Percentiles rank a stretch among this genome's conserved stretches.
Conservation (phyloP, 1,284 basidiomycete species). For the Mycocalia duriaeana region DNA sequence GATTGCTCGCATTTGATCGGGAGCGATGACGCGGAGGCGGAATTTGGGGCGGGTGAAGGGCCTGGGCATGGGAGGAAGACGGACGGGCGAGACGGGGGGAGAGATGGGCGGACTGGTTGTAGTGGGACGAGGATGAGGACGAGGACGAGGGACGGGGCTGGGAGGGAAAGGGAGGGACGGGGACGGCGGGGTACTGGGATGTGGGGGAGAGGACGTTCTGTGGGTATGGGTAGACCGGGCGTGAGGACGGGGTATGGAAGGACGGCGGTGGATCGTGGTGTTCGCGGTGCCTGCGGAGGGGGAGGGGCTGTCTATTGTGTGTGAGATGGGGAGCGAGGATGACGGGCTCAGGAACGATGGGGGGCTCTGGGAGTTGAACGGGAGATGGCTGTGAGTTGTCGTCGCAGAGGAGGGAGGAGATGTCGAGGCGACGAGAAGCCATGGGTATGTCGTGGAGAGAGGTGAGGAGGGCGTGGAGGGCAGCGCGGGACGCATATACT, state of each 20-base stretch:
- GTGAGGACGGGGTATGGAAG: neutral
- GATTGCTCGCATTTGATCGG: no score
- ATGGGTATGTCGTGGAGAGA: slow-evolving; percentile 36
- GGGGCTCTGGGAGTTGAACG: neutral
- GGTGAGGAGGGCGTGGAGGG: neutral
- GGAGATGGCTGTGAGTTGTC: slow-evolving; percentile 15
- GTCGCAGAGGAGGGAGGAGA: slow-evolving; percentile 66
- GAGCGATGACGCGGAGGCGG: neutral
- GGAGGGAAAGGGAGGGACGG: neutral
- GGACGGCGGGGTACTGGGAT: slow-evolving; percentile 4
- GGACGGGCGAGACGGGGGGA: neutral
- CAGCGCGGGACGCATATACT: neutral
- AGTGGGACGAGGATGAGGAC: neutral
- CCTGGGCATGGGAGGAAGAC: slow-evolving; percentile 11
- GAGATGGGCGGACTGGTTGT: neutral
- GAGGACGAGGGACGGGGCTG: neutral
- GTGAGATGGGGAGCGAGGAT: slow-evolving; percentile 34
- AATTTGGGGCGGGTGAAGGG: slow-evolving; percentile 10
- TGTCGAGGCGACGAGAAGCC: slow-evolving; percentile 63
- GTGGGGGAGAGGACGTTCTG: slow-evolving; percentile 2
- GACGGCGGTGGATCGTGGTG: neutral
- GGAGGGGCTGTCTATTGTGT: slow-evolving; percentile 11
- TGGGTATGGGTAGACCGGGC: slow-evolving; percentile 4
- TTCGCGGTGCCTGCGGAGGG: neutral
- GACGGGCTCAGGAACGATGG: slow-evolving; percentile 22